Conservation (phyloP, 2,329 filamentous ascomycete species). For the Aaosphaeria arxii region DNA sequence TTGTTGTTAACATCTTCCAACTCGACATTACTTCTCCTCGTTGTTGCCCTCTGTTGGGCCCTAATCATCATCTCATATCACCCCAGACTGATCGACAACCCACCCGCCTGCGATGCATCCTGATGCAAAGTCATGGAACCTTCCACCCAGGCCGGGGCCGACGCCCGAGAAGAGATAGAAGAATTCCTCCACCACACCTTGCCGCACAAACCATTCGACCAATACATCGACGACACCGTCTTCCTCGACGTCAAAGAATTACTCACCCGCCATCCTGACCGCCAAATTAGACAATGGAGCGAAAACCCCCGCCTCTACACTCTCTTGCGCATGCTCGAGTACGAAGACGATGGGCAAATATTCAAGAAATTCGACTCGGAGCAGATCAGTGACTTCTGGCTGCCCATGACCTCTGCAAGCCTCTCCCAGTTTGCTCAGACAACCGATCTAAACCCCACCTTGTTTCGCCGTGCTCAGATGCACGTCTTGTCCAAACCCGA, state of each 20-base stretch:
- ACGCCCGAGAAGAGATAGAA: constrained; percentile 8
- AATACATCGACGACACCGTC: constrained; percentile 16
- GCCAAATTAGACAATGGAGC: constrained; percentile 7
- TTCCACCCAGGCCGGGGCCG: neutral
- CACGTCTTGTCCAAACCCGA: constrained; percentile 12
- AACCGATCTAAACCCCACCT: constrained; percentile 1
- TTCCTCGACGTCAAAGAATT: constrained; percentile 12
- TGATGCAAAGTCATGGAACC: neutral
- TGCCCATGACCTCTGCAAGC: constrained; percentile 5
- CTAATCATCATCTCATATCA: too few relatives aligned
- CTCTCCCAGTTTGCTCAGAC: constrained; percentile 6
- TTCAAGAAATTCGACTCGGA: constrained; percentile 11
- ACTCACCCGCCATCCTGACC: constrained; percentile 12
- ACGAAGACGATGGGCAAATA: constrained; percentile 8
- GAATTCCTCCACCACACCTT: constrained; percentile 9
- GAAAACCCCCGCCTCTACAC: constrained; percentile 13
- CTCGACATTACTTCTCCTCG: too few relatives aligned
- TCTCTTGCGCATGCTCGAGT: constrained; percentile 16
- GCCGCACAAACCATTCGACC: constrained; percentile 8
- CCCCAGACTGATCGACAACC: neutral
- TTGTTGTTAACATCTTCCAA: too few relatives aligned
- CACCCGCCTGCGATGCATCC: neutral
- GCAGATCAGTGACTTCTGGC: constrained; percentile 12
- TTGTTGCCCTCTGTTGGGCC: too few relatives aligned
- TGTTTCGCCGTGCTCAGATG: constrained; percentile 9